Evolutionary conservation across 306 rosid genomes (phyloP).

Genomic region (Phaseolus lunatus): DNA sequence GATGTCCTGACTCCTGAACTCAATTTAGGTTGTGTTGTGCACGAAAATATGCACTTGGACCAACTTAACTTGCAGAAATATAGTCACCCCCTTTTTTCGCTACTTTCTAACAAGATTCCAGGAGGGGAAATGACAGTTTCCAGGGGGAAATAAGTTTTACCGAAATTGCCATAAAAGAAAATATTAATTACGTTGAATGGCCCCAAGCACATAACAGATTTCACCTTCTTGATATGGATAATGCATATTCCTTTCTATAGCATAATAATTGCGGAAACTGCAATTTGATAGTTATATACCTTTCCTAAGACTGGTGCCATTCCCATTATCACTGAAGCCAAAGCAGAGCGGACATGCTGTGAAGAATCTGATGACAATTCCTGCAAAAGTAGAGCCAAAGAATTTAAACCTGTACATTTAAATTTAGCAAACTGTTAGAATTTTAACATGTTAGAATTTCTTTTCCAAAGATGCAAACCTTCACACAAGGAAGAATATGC

Average conservation of each 20-base stretch:
- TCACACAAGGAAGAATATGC: conserved; percentile 97
- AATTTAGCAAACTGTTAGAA: conserved; percentile 25
- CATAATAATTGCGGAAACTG: conserved; percentile 33
- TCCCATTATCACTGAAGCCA: conserved; percentile 99
- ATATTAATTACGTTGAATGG: not conserved
- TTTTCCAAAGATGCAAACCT: conserved; percentile 60
- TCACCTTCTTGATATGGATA: conserved; percentile 23
- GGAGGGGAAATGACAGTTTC: not conserved
- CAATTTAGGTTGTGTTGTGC: conserved; percentile 4
- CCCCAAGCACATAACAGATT: conserved; percentile 20
- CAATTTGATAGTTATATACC: conserved; percentile 56
- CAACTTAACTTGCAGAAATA: not conserved
- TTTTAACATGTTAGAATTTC: conserved; percentile 33
- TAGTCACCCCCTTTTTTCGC: not conserved
- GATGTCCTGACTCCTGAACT: conserved; percentile 26
- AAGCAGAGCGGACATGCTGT: conserved; percentile 97
- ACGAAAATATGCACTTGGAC: not conserved
- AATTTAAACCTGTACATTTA: conserved; percentile 32
- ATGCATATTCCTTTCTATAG: conserved; percentile 7
- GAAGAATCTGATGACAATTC: conserved; percentile 98
- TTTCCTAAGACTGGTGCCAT: conserved; percentile 97
- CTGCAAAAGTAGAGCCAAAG: conserved; percentile 56
- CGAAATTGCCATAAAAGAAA: not conserved
- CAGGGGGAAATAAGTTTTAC: not conserved
- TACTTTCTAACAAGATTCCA: not conserved